A percentile compares a stretch with the other conserved stretches of the same genome.
Conservation (phyloP, 352 stramenopile genomes). For the Pythium diclinum region DNA sequence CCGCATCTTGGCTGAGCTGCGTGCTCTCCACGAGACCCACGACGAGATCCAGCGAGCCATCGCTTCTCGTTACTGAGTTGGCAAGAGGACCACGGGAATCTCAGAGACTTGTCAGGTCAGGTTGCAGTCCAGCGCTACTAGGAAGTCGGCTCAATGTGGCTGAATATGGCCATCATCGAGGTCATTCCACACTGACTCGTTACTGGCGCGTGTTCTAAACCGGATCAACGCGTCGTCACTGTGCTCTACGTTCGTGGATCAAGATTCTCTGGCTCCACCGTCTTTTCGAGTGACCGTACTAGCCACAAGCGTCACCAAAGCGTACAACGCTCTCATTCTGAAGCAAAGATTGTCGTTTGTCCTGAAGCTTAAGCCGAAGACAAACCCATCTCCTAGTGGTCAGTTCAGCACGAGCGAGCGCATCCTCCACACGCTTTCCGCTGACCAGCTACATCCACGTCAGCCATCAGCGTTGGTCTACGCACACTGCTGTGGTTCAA, state of each 20-base stretch:
- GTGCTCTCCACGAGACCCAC: constrained; percentile 38
- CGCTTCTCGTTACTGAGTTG: background rate
- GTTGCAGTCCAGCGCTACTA: no score
- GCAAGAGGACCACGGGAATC: background rate
- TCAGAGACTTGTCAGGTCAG: no score
- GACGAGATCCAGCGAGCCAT: constrained; percentile 28
- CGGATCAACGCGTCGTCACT: background rate
- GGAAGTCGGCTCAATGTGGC: background rate
- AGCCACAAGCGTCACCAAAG: background rate
- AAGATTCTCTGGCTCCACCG: background rate
- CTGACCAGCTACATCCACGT: background rate
- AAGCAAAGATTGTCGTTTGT: background rate
- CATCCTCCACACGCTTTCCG: background rate
- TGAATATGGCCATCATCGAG: background rate
- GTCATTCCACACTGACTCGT: background rate
- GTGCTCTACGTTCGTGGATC: background rate
- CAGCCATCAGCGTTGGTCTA: background rate
- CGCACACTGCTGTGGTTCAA: no score
- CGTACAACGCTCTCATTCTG: background rate
- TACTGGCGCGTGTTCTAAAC: background rate
- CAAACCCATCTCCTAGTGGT: background rate
- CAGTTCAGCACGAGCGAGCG: background rate
- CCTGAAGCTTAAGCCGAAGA: background rate
- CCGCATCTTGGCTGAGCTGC: constrained; percentile 44
- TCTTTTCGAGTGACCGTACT: background rate